Conservation (phyloP, 2,329 filamentous ascomycete species). For the Escovopsis sp. region DNA sequence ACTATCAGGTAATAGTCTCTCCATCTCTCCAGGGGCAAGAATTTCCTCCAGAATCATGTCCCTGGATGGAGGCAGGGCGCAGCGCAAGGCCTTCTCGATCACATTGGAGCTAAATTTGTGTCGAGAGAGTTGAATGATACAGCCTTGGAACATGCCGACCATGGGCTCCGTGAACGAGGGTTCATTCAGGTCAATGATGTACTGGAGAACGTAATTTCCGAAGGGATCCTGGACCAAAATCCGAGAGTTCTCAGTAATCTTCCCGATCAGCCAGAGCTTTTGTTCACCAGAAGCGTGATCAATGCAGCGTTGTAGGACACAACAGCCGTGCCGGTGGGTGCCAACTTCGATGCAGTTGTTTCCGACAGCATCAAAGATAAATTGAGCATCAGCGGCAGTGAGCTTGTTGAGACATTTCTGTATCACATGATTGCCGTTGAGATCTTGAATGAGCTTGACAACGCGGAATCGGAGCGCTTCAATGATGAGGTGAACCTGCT, state of each 20-base stretch:
- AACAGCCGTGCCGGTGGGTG: conserved; percentile 95
- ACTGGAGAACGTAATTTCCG: conserved; percentile 97
- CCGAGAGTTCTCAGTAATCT: conserved; percentile 82
- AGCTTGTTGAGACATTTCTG: conserved; percentile 98
- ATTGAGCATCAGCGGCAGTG: conserved; percentile 68
- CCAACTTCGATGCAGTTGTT: conserved; percentile 77
- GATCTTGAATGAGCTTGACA: conserved; percentile 87
- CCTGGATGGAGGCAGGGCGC: conserved; percentile 58
- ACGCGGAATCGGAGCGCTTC: conserved; percentile 69
- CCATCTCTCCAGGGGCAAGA: conserved; percentile 57
- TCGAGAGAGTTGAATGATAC: conserved; percentile 60
- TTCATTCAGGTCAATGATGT: conserved; percentile 91
- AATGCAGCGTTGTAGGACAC: conserved; percentile 94
- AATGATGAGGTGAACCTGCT: conserved; percentile 81
- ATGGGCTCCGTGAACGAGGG: conserved; percentile 77
- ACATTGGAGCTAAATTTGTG: conserved; percentile 99
- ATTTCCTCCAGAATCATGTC: conserved; percentile 80
- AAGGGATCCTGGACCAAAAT: conserved; percentile 90
- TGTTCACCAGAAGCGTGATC: conserved; percentile 87
- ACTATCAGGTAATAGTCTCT: conserved; percentile 77
- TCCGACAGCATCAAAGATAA: conserved; percentile 94
- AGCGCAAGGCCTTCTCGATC: conserved; percentile 90
- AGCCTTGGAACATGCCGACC: conserved; percentile 63
- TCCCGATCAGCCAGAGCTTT: conserved; percentile 70
- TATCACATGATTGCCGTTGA: conserved; percentile 98